Base-by-base conservation (phyloP, 169 alveolate genomes). In the Cyclospora cayetanensis region DNA sequence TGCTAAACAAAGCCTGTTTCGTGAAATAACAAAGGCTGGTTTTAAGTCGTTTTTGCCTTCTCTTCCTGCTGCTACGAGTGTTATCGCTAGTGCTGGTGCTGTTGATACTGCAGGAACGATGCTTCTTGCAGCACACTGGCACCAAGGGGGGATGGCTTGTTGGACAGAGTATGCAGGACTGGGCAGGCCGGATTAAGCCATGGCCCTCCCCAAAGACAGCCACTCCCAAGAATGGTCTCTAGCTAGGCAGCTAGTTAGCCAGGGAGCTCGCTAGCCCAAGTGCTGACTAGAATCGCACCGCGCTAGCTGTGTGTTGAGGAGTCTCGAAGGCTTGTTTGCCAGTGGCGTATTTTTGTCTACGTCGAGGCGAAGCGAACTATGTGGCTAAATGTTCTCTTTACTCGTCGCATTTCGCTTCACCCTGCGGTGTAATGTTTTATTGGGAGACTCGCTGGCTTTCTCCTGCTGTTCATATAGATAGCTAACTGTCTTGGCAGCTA, bases 61-160 rank as follows among this genome's bases (percentile, higher is more conserved):
- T 46, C 25, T 22, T 46, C 25, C 60, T 46, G 60, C 60, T 46
- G 60, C 60, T 46, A 0, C 60, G 11, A 22, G 25, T 46, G 60
- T 22, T 46, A 22, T 22, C n/a, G n/a, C n/a, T n/a, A n/a, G n/a
- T n/a, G n/a, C n/a, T n/a, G n/a, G n/a, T 46, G 60, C 60, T 46
- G 60, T 22, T 46, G 60, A 12, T 46, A 22, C 60, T 46, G 72
- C 72, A 60, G 72, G 72, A 60, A 31, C 72, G 72, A 7, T 60
- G 34, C 34, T 60, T 20, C 72, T n/a, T 60, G 72, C 72, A 60
- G 31, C 72, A 60, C 72, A 60, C 72, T 9, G 72, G 72, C 72
- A n/a, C 35, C 72, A 60, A 60, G 27, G 31, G 72, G 72, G 72
- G 72, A 7, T 60, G 72, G 72, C 72, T 60, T 7, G 31, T 31